Evolutionary conservation across 345 rosid species (phyloP), one percentile per base, ranked within the genome.

Genomic region (Reutealis trisperma): DNA sequence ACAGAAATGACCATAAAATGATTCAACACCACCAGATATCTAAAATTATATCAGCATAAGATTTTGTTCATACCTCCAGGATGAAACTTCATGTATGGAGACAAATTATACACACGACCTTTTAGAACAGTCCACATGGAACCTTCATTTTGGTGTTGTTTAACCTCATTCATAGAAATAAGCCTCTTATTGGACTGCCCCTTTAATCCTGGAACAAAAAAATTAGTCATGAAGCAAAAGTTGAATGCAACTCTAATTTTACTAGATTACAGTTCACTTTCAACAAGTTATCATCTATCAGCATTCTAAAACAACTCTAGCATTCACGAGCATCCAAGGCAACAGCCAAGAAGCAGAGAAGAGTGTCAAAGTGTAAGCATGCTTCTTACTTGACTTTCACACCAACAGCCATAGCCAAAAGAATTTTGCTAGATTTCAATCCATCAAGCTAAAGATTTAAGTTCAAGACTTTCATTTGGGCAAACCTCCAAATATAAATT

Each of bases 71-170:
- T 83, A 90, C 96, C 98, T 86, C 98, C 98, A 0, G 97, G 98
- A 86, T 92, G 99, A 79, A 93, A 96, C 69, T 91, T 96, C 98
- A 92, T 89, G 80, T 90, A 93, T 37, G 99, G 99, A 4, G 91
- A 75, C 78, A 96, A 75, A 90, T 96, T 92, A 82, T 96, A 93
- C 1, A 91, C 97, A 1, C 85, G 90, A 18, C 99, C 97, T 86
- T 92, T 92, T 68, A 96, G 77, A 73, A 93, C 95, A 67, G 97
- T 92, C 99, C 98, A 93, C 97, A 91, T 92, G 6, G 93, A 89
- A 78, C 91, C 97, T 81, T 91, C 97, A 44, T 73, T 55, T 81
- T 75, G 84, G 75, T 93, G 94, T 82, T 86, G 83, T 83, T 92
- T 93, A 34, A 93, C 97, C 86, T 92, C 94, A 70, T 79, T 82